Percentiles rank a stretch among this genome's conserved stretches.
phyloP scores from a whole-genome alignment of 2,329 filamentous ascomycete species.

The Boeremia exigua region DNA sequence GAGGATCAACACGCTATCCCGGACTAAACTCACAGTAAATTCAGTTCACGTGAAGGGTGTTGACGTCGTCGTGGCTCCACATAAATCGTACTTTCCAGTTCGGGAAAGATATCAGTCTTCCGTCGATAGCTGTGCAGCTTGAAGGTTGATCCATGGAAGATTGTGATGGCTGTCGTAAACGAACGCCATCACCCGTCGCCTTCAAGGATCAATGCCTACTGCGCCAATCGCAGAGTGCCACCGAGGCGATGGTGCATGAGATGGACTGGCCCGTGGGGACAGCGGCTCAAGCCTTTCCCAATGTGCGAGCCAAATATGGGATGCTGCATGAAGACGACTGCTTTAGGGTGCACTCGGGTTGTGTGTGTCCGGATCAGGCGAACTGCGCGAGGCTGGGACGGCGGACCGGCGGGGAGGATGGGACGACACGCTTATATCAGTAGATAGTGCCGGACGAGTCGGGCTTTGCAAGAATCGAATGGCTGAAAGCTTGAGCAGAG shows the following conservation, averaged over 20 bases:
- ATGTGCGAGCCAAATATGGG: not conserved
- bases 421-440: not conserved
- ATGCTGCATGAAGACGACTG: slow-evolving; percentile 2
- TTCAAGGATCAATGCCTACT: slow-evolving; percentile 3
- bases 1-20: not conserved
- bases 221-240: slow-evolving; percentile 14
- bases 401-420: not conserved
- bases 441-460: not conserved
- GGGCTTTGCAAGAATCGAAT: not conserved
- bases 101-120: not conserved
- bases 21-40: not conserved
- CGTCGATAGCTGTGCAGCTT: slow-evolving; percentile 26
- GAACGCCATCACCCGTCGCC: slow-evolving; percentile 6
- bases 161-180: slow-evolving; percentile 17
- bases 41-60: not conserved
- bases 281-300: not conserved
- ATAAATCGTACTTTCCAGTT: not conserved
- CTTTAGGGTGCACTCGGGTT: slow-evolving; percentile 1
- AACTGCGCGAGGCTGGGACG: slow-evolving; percentile 6
- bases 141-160: slow-evolving; percentile 31
- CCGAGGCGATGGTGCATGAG: slow-evolving; percentile 5
- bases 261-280: not conserved
- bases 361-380: not conserved
- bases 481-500: not conserved
- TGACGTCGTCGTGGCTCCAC: not conserved